phyloP scores from a whole-genome alignment of 2,329 filamentous ascomycete species.

The Chrysosporium keratinophilum region DNA sequence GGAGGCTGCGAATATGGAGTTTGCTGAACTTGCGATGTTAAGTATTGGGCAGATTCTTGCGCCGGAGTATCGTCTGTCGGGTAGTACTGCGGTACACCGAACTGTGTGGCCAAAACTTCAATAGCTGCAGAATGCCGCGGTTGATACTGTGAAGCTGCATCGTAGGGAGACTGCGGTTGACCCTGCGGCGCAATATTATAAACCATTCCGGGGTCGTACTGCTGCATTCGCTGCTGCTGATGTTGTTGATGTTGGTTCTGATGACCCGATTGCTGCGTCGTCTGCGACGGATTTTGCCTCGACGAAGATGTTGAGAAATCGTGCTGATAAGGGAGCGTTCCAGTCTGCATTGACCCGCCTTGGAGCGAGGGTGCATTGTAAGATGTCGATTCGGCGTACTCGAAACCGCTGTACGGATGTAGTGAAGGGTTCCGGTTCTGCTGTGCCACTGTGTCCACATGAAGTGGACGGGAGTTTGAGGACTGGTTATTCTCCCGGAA shows the following conservation, averaged over 20 bases:
- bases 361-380: conserved; percentile 45
- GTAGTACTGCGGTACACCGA: conserved; percentile 68
- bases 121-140: conserved; percentile 65
- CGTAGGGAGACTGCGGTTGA: conserved; percentile 56
- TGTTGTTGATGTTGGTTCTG: conserved; percentile 48
- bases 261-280: conserved; percentile 20
- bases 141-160: conserved; percentile 63
- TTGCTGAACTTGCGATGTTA: conserved; percentile 54
- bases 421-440: conserved; percentile 30
- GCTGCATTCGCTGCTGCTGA: conserved; percentile 38
- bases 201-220: conserved; percentile 59
- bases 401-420: conserved; percentile 41
- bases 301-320: conserved; percentile 46
- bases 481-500: conserved; percentile 27
- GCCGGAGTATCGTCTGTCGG: conserved; percentile 53
- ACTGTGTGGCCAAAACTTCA: conserved; percentile 61
- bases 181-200: conserved; percentile 63
- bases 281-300: conserved; percentile 22
- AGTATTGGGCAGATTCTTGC: conserved; percentile 50
- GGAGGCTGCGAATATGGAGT: conserved; percentile 52
- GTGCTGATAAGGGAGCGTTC: conserved; percentile 54
- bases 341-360: conserved; percentile 37
- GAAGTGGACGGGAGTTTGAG: conserved; percentile 25
- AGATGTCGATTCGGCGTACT: conserved; percentile 46
- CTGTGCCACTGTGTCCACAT: conserved; percentile 25